Evolutionary conservation across 345 rosid genomes (phyloP).

Genomic region (Linum trigynum): DNA sequence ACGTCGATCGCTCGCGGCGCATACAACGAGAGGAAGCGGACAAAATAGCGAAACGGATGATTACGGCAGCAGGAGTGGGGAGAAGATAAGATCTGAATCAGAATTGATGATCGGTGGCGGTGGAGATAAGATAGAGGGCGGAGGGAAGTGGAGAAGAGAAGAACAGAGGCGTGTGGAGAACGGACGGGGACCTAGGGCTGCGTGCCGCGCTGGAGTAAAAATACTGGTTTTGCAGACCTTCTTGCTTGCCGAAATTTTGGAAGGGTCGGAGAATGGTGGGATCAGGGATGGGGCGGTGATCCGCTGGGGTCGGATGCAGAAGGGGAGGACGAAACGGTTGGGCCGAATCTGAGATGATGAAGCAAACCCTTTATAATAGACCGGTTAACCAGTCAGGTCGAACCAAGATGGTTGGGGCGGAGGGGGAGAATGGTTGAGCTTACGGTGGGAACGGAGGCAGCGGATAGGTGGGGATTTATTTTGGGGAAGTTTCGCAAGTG

Average conservation of each 20-base stretch:
- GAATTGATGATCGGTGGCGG: background rate
- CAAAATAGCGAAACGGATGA: conserved; percentile 37
- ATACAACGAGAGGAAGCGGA: background rate
- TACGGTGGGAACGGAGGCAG: too few relatives aligned
- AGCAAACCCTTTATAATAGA: too few relatives aligned
- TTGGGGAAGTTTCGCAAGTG: too few relatives aligned
- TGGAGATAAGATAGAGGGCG: conserved; percentile 9
- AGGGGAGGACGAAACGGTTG: background rate
- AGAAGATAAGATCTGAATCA: background rate
- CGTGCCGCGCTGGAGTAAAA: conserved; percentile 16
- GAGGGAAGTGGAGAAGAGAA: background rate
- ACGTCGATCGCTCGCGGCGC: conserved; percentile 12
- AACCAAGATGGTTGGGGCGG: too few relatives aligned
- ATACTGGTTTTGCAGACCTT: too few relatives aligned
- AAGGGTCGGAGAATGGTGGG: background rate
- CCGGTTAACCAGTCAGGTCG: too few relatives aligned
- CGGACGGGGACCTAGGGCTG: conserved; percentile 20
- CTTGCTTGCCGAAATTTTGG: background rate
- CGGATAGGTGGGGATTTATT: too few relatives aligned
- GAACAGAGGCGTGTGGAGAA: conserved; percentile 24
- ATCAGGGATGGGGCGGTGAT: background rate
- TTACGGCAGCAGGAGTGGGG: conserved; percentile 3
- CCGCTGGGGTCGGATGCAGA: background rate
- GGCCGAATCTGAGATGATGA: background rate
- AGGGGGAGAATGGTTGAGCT: too few relatives aligned